phyloP scores from a whole-genome alignment of 2,329 filamentous ascomycete genomes.

The Penicillium oxalicum region DNA sequence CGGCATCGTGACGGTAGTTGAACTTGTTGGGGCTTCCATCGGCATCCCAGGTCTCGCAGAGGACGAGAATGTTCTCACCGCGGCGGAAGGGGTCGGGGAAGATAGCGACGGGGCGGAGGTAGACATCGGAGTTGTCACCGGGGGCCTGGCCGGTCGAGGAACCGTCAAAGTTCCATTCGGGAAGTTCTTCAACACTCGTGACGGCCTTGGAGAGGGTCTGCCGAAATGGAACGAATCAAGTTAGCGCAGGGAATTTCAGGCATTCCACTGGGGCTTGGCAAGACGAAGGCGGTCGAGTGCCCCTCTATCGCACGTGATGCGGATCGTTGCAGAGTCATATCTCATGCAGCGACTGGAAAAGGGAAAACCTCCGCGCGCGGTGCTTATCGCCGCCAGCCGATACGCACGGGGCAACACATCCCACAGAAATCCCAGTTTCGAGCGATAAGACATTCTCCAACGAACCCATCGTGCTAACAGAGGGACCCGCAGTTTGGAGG shows the following conservation, averaged over 20 bases:
- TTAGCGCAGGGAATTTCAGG: slow-evolving; percentile 7
- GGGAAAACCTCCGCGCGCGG: slow-evolving; percentile 19
- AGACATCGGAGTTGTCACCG: slow-evolving; percentile 94
- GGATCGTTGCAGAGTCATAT: slow-evolving; percentile 22
- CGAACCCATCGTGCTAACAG: not conserved
- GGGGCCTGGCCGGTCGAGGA: slow-evolving; percentile 89
- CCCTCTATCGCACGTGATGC: slow-evolving; percentile 20
- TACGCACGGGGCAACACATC: slow-evolving; percentile 7
- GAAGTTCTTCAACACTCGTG: slow-evolving; percentile 57
- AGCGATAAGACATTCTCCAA: not conserved
- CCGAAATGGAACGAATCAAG: not conserved
- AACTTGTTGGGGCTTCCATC: slow-evolving; percentile 96
- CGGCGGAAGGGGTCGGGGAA: slow-evolving; percentile 89
- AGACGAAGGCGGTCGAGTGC: no score
- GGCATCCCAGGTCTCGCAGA: slow-evolving; percentile 88
- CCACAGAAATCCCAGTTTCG: not conserved
- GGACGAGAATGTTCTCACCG: slow-evolving; percentile 86
- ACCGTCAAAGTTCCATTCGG: slow-evolving; percentile 79
- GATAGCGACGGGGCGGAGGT: slow-evolving; percentile 83
- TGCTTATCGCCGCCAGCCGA: slow-evolving; percentile 19
- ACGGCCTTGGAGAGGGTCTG: slow-evolving; percentile 60
- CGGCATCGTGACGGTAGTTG: slow-evolving; percentile 93
- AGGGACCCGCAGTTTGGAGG: not conserved
- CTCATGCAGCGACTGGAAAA: slow-evolving; percentile 8
- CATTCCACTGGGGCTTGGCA: not conserved